These are phyloP conservation scores for Nepenthes gracilis DNA, from an alignment of 148 eudicot genomes.

Conservation along the genomic window DNA sequence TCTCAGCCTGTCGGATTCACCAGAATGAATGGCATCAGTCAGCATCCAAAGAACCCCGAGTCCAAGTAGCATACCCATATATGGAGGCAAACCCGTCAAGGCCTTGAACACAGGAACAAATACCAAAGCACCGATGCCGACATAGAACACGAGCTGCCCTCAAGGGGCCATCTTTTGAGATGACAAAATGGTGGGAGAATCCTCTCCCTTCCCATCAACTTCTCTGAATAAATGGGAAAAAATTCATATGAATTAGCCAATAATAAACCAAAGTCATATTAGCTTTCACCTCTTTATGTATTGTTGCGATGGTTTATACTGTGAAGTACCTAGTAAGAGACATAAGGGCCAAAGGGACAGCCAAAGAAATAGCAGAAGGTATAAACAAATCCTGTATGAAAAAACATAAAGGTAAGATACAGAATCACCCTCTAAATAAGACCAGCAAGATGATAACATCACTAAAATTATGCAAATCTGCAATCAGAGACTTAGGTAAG, in stretches of 20 bases:
- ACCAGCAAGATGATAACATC: not conserved
- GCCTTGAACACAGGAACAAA: slow-evolving; percentile 92
- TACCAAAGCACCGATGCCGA: slow-evolving; percentile 79
- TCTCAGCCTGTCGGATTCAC: slow-evolving; percentile 80
- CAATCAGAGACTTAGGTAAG: too few relatives aligned
- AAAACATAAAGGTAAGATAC: slow-evolving; percentile 1
- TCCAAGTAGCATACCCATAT: slow-evolving; percentile 92
- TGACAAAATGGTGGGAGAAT: slow-evolving; percentile 49
- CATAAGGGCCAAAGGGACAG: slow-evolving; percentile 87
- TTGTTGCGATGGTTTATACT: not conserved
- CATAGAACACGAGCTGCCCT: slow-evolving; percentile 77
- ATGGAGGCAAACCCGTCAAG: slow-evolving; percentile 90
- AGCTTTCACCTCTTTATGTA: not conserved
- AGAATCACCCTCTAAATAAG: not conserved
- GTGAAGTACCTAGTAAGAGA: slow-evolving; percentile 71
- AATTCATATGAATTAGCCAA: slow-evolving; percentile 4
- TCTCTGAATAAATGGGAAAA: slow-evolving; percentile 43
- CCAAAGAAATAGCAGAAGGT: slow-evolving; percentile 74
- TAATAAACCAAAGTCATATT: not conserved
- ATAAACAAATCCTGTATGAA: slow-evolving; percentile 48
- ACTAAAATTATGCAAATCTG: too few relatives aligned
- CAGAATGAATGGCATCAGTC: slow-evolving; percentile 96
- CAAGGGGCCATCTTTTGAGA: slow-evolving; percentile 98
- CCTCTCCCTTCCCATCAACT: slow-evolving; percentile 59
- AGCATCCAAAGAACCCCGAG: slow-evolving; percentile 94